Percentiles rank a stretch among this genome's conserved stretches.
Evolutionary conservation across 1,284 basidiomycete genomes (phyloP).

Genomic region (Ganoderma lucidum): DNA sequence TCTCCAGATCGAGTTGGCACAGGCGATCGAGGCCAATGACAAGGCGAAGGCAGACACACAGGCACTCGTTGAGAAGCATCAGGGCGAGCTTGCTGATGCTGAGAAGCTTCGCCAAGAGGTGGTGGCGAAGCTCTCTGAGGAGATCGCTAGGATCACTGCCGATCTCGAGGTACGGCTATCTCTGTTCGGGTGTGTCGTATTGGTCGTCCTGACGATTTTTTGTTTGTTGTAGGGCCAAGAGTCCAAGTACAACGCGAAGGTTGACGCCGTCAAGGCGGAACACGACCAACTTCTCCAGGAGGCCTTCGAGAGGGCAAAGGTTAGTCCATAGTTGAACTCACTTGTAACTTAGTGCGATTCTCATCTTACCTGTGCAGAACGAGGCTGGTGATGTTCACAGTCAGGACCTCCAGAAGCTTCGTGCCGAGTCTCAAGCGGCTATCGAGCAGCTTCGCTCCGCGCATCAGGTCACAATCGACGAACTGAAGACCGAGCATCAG

Average conservation of each 20-base stretch:
- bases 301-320: constrained; percentile 82
- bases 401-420: constrained; percentile 75
- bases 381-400: constrained; percentile 73
- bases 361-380: constrained; percentile 47
- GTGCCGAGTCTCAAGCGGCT: constrained; percentile 67
- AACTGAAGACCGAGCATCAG: constrained; percentile 69
- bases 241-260: constrained; percentile 68
- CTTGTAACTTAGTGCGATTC: neutral
- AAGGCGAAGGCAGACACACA: constrained; percentile 54
- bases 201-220: constrained; percentile 5
- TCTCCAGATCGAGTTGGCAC: constrained; percentile 55
- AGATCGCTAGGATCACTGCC: constrained; percentile 60
- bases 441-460: constrained; percentile 72
- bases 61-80: constrained; percentile 55
- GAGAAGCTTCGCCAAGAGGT: constrained; percentile 56
- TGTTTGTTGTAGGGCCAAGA: constrained; percentile 64
- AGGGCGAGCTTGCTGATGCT: constrained; percentile 54
- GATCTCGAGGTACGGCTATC: constrained; percentile 66
- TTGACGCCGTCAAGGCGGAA: constrained; percentile 72
- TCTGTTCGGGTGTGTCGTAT: neutral
- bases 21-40: constrained; percentile 55
- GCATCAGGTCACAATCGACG: constrained; percentile 66
- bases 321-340: constrained; percentile 36
- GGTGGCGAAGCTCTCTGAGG: constrained; percentile 64
- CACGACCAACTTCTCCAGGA: constrained; percentile 71